phyloP scores from a whole-genome alignment of 2,329 filamentous ascomycete genomes.

The Fusarium illudens region DNA sequence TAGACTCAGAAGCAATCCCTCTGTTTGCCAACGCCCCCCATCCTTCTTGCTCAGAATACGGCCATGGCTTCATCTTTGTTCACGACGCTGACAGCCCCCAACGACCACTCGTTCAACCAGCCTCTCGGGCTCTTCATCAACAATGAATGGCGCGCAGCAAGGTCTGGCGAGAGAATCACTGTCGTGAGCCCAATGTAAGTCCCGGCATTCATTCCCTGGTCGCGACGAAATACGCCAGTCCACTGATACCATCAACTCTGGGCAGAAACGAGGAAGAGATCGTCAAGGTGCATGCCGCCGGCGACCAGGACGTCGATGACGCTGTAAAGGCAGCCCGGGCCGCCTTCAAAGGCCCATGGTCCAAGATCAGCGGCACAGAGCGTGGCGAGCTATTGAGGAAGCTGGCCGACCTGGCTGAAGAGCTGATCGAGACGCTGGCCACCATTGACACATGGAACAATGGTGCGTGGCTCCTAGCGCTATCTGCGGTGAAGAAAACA shows the following conservation, averaged over 20 bases:
- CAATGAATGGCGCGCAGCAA: slow-evolving; percentile 7
- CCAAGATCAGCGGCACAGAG: not conserved
- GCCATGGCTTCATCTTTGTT: not conserved
- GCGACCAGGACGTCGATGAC: not conserved
- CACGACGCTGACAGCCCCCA: not conserved
- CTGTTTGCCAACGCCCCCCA: not conserved
- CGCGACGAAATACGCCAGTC: not conserved
- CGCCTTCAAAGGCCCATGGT: not conserved
- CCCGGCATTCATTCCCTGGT: not conserved
- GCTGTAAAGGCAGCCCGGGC: not conserved
- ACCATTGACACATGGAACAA: slow-evolving; percentile 58
- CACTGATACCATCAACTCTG: not conserved
- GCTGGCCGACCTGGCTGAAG: not conserved
- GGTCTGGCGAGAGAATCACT: not conserved
- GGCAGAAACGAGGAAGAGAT: slow-evolving; percentile 1
- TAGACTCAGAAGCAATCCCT: not conserved
- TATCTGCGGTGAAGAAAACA: not conserved
- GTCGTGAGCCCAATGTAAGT: slow-evolving; percentile 6
- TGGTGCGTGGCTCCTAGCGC: not conserved
- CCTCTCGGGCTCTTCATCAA: slow-evolving; percentile 5
- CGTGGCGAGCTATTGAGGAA: slow-evolving; percentile 1
- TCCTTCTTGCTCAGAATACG: not conserved
- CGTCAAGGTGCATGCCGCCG: slow-evolving; percentile 1
- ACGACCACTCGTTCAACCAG: not conserved
- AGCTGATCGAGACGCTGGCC: not conserved